Evolutionary conservation across 2,329 filamentous ascomycete genomes (phyloP).

Genomic region (Fonsecaea pugnacius): DNA sequence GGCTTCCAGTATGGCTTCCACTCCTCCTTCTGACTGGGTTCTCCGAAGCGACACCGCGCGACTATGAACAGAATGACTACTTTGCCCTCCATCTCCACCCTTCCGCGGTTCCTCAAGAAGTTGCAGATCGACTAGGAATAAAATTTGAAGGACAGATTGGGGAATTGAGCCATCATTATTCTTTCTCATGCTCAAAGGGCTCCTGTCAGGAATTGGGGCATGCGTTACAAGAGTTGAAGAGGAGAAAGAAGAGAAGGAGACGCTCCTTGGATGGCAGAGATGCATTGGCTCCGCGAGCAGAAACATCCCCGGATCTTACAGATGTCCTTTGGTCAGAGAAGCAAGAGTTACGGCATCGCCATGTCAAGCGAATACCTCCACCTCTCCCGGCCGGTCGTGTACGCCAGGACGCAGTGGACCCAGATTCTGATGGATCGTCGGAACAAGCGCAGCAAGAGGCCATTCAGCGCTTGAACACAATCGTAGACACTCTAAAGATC

Average conservation of each 20-base stretch:
- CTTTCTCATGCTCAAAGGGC: constrained; percentile 73
- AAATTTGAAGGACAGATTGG: constrained; percentile 80
- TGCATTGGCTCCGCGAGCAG: neutral
- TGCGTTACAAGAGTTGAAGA: constrained; percentile 57
- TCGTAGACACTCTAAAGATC: constrained; percentile 73
- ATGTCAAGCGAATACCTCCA: constrained; percentile 62
- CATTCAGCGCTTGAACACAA: constrained; percentile 61
- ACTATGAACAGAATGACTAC: constrained; percentile 84
- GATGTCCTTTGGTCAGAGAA: constrained; percentile 79
- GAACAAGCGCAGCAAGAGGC: constrained; percentile 50
- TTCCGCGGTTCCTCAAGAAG: constrained; percentile 65
- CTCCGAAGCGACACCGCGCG: constrained; percentile 55
- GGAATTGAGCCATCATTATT: constrained; percentile 77
- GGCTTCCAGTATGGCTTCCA: constrained; percentile 46
- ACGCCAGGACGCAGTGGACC: constrained; percentile 12
- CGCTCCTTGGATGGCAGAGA: constrained; percentile 5
- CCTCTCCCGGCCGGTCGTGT: constrained; percentile 35
- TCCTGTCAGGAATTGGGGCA: constrained; percentile 60
- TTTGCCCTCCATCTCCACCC: constrained; percentile 85
- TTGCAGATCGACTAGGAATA: constrained; percentile 75
- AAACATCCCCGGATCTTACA: constrained; percentile 64
- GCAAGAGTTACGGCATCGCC: constrained; percentile 65
- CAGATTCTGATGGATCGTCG: constrained; percentile 13
- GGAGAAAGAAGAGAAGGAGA: constrained; percentile 46
- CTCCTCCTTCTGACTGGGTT: constrained; percentile 55